These are phyloP conservation scores for Eucalyptus virginea DNA, from an alignment of 345 rosid species.

Conservation along the genomic window DNA sequence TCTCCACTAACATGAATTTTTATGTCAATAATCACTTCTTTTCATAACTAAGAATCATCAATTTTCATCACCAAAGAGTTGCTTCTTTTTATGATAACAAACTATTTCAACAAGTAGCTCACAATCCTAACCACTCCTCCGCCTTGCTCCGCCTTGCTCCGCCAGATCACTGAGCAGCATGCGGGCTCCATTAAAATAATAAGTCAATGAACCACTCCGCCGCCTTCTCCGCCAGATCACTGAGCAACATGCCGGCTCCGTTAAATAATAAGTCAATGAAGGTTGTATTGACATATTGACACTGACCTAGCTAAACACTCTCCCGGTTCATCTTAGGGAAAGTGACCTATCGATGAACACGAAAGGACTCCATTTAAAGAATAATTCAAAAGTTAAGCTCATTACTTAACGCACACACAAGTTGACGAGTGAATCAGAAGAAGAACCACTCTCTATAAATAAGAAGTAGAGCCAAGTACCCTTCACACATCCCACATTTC, in stretches of 20 bases:
- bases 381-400: not conserved
- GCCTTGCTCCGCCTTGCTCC: no score
- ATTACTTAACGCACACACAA: not conserved
- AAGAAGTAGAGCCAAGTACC: not conserved
- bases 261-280: not conserved
- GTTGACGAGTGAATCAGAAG: not conserved
- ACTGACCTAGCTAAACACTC: not conserved
- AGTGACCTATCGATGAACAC: not conserved
- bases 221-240: not conserved
- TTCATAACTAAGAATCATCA: no score
- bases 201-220: not conserved
- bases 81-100: no score
- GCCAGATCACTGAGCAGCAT: no score
- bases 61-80: not conserved
- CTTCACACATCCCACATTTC: not conserved
- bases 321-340: not conserved
- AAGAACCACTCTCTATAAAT: not conserved
- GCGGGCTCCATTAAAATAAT: no score
- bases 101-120: not conserved
- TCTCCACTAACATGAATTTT: not conserved
- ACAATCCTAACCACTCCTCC: no score
- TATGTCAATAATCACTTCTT: no score
- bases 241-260: not conserved
- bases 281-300: not conserved
- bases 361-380: not conserved